Evolutionary conservation across 1,139 yeast genomes (phyloP), one percentile per base, ranked within the genome.

Genomic region (Pichia sp.): DNA sequence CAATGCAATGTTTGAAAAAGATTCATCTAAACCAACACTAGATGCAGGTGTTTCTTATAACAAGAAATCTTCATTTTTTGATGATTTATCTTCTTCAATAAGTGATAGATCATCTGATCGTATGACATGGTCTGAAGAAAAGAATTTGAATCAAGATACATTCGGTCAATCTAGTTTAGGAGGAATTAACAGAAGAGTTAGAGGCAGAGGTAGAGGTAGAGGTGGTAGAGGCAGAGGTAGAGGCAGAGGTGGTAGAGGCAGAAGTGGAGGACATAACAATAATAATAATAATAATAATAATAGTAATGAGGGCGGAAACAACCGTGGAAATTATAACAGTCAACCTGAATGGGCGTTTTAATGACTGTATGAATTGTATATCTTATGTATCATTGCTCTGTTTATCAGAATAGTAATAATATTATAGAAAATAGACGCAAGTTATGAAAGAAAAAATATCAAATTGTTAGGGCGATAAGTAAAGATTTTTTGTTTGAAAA

Each of bases 21-120:
- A 70, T 29, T 57, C 58, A 19, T 51, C 46, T n/a, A 38, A 38
- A 23, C 61, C 56, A 16, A 46, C 48, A n/a, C 59, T 58, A 23
- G 43, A 54, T 2, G 26, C 36, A 5, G 33, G 38, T 29, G 27
- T 64, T 30, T 74, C 70, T 33, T 85, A 85, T 61, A 73, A 82
- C 60, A 81, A 77, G 56, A 74, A 72, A 52, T 74, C 85, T 11
- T 85, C 95, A 2, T 87, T 87, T 60, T 87, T 87, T 54, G 95
- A 87, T 62, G 76, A 74, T 45, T 74, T 87, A 48, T 82, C 93
- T 9, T 77, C 85, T 7, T 70, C 78, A 1, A 67, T 69, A 24
- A 72, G 52, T 28, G 59, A 50, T 16, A 24, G 43, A 6, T 31
- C 39, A 14, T 31, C 37, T 8, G 61, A 56, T 16, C 52, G 60